These are phyloP conservation scores for Cryptosporidium parvum DNA, from an alignment of 169 alveolate species.

Conservation along the genomic window DNA sequence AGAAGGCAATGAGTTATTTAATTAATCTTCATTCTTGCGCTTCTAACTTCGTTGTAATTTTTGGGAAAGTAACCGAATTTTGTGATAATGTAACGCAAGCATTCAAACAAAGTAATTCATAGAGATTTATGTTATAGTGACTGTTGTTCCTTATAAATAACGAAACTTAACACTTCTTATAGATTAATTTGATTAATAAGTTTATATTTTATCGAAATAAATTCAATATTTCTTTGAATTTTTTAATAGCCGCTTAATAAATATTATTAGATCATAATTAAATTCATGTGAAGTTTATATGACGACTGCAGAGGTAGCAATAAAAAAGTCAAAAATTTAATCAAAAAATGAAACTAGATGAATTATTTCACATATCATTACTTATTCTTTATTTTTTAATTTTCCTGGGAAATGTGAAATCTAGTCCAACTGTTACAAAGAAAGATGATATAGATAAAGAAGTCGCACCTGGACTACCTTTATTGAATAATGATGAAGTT, in stretches of 20 bases:
- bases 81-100: conserved; percentile 37
- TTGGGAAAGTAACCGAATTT: conserved; percentile 45
- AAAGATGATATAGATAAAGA: background rate
- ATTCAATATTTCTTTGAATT: background rate
- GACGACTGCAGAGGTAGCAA: background rate
- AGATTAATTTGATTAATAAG: conserved; percentile 6
- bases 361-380: background rate
- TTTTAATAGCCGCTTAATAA: conserved; percentile 31
- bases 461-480: conserved; percentile 55
- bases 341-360: conserved; percentile 20
- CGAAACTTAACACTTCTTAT: background rate
- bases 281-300: background rate
- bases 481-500: conserved; percentile 1
- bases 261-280: conserved; percentile 47
- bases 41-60: conserved; percentile 39
- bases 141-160: background rate
- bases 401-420: background rate
- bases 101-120: conserved; percentile 15
- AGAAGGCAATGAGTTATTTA: conserved; percentile 41
- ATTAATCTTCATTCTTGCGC: conserved; percentile 48
- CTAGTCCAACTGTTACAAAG: background rate
- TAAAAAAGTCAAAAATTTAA: conserved; percentile 1
- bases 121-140: background rate
- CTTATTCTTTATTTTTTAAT: conserved; percentile 1
- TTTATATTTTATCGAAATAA: background rate